Evolutionary conservation across 129 eudicot genomes (phyloP).

Genomic region (Mikania micrantha): DNA sequence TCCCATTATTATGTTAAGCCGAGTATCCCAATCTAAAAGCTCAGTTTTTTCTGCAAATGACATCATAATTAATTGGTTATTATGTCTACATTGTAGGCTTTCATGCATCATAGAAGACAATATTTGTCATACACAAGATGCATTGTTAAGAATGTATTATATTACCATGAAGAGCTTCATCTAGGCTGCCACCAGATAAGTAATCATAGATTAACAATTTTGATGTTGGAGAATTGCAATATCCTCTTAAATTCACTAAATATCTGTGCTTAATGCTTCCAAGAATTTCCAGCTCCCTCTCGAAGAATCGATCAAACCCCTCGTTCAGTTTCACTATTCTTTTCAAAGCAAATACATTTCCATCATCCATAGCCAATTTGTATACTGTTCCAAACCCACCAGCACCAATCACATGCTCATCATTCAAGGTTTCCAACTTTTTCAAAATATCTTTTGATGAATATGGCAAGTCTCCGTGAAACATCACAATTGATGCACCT

Average conservation of each 20-base stretch:
- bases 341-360: slow-evolving; percentile 87
- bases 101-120: neutral
- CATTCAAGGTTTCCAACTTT: slow-evolving; percentile 72
- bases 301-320: slow-evolving; percentile 95
- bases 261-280: slow-evolving; percentile 94
- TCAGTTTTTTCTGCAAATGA: slow-evolving; percentile 64
- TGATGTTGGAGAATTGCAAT: slow-evolving; percentile 93
- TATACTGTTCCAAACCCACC: slow-evolving; percentile 98
- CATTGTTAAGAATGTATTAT: neutral
- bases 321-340: slow-evolving; percentile 83
- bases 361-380: slow-evolving; percentile 95
- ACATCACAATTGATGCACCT: slow-evolving; percentile 99
- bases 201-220: slow-evolving; percentile 83
- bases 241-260: slow-evolving; percentile 90
- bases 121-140: slow-evolving; percentile 10
- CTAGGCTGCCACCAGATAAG: slow-evolving; percentile 91
- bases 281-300: slow-evolving; percentile 91
- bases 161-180: slow-evolving; percentile 96
- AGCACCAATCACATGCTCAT: slow-evolving; percentile 87
- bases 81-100: neutral
- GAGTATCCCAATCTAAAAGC: slow-evolving; percentile 84
- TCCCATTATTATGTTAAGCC: slow-evolving; percentile 79
- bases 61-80: neutral
- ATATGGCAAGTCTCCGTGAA: slow-evolving; percentile 97
- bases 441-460: slow-evolving; percentile 90